These are phyloP conservation scores for Apophysomyces variabilis DNA, from an alignment of 371 early-diverging fungal genomes.

Conservation along the genomic window DNA sequence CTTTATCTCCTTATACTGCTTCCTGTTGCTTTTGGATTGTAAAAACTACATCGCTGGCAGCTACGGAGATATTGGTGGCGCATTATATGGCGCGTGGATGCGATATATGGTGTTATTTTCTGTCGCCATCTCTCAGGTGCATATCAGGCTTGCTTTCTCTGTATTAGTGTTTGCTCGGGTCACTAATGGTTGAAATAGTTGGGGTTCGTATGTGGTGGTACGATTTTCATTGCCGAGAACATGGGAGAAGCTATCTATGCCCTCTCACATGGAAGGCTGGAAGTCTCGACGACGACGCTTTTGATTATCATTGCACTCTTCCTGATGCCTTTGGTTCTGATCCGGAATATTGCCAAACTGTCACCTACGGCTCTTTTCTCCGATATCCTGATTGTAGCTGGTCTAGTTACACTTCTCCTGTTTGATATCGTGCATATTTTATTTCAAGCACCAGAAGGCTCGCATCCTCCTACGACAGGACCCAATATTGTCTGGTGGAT, in stretches of 20 bases:
- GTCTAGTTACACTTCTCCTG: constrained; percentile 55
- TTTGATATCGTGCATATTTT: constrained; percentile 44
- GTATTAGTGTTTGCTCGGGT: not conserved
- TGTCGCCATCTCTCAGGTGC: constrained; percentile 81
- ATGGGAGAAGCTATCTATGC: constrained; percentile 69
- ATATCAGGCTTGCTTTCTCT: constrained; percentile 13
- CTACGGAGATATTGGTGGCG: constrained; percentile 91
- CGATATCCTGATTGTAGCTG: constrained; percentile 85
- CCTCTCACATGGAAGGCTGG: constrained; percentile 58
- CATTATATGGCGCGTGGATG: constrained; percentile 83
- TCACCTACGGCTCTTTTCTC: constrained; percentile 86
- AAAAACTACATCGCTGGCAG: constrained; percentile 71
- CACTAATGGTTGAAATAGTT: constrained; percentile 45
- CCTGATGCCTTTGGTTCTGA: constrained; percentile 76
- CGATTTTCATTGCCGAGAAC: constrained; percentile 86
- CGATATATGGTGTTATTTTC: constrained; percentile 77
- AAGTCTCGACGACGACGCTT: constrained; percentile 32
- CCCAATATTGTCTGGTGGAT: constrained; percentile 48
- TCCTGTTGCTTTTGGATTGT: constrained; percentile 70
- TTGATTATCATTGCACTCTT: constrained; percentile 30
- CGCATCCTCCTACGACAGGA: constrained; percentile 28
- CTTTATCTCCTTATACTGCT: constrained; percentile 68
- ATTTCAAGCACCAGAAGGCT: constrained; percentile 12
- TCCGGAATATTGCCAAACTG: constrained; percentile 87
- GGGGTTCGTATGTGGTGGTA: constrained; percentile 90